Evolutionary conservation across 2,329 filamentous ascomycete species (phyloP).

Genomic region (Xylariaceae sp.): DNA sequence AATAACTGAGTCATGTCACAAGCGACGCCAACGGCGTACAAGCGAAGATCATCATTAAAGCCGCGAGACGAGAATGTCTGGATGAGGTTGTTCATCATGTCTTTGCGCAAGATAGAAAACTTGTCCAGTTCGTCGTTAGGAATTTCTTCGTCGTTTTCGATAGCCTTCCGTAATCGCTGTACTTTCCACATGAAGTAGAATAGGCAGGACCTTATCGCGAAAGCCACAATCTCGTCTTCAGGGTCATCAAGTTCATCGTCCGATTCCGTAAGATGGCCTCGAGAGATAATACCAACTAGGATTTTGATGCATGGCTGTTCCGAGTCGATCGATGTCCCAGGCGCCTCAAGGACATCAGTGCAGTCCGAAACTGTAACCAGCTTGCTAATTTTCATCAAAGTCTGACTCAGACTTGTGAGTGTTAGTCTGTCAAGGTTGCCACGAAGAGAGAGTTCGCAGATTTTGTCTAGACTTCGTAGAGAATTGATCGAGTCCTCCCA

Average conservation of each 20-base stretch:
- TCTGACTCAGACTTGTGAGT: conserved; percentile 67
- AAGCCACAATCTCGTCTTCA: conserved; percentile 74
- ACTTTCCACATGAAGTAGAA: conserved; percentile 98
- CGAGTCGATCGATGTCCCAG: conserved; percentile 46
- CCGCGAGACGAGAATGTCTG: conserved; percentile 63
- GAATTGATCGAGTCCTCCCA: conserved; percentile 82
- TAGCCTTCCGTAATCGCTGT: conserved; percentile 51
- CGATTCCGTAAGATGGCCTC: conserved; percentile 65
- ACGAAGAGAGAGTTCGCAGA: conserved; percentile 66
- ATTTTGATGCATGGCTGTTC: conserved; percentile 58
- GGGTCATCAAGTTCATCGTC: conserved; percentile 68
- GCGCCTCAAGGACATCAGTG: conserved; percentile 66
- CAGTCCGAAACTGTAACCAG: conserved; percentile 76
- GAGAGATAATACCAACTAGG: conserved; percentile 66
- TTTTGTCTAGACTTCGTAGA: conserved; percentile 66
- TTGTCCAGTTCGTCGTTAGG: conserved; percentile 56
- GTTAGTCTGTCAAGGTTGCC: conserved; percentile 62
- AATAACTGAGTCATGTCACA: conserved; percentile 82
- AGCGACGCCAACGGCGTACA: conserved; percentile 69
- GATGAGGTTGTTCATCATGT: conserved; percentile 60
- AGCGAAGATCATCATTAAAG: conserved; percentile 71
- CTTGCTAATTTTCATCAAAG: conserved; percentile 74
- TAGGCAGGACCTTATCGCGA: conserved; percentile 69
- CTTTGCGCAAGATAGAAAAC: conserved; percentile 51
- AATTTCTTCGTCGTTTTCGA: conserved; percentile 54